A percentile compares a stretch with the other conserved stretches of the same genome.
Conservation (phyloP, 2,329 filamentous ascomycete genomes). For the Drechslera avenae region DNA sequence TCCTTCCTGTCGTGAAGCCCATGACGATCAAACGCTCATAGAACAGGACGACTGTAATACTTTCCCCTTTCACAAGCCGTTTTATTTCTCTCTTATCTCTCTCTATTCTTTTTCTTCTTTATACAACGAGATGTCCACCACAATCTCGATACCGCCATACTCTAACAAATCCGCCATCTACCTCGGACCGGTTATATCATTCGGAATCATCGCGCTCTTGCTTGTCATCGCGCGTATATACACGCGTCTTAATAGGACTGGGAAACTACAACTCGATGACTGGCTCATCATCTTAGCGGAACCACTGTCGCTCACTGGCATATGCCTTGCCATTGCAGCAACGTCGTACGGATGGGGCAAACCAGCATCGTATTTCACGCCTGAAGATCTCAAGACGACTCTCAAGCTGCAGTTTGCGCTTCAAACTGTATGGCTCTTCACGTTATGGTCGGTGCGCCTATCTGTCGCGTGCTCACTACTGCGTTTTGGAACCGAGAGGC, state of each 20-base stretch:
- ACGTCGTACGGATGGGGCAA: constrained; percentile 33
- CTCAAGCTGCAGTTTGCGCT: constrained; percentile 33
- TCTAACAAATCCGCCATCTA: constrained; percentile 30
- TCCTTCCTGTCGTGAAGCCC: background rate
- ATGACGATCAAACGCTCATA: constrained; percentile 1
- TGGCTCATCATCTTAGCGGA: constrained; percentile 35
- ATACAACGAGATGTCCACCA: constrained; percentile 8
- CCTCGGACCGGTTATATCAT: constrained; percentile 26
- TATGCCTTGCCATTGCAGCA: constrained; percentile 22
- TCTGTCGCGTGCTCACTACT: constrained; percentile 35
- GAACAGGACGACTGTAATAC: constrained; percentile 5
- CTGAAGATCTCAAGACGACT: constrained; percentile 12
- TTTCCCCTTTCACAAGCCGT: background rate
- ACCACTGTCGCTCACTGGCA: constrained; percentile 23
- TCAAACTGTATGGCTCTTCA: constrained; percentile 33
- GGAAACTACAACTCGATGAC: constrained; percentile 29
- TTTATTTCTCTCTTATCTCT: too few relatives aligned
- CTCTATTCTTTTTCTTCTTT: too few relatives aligned
- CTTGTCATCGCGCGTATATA: constrained; percentile 30
- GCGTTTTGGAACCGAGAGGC: constrained; percentile 24
- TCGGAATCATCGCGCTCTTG: constrained; percentile 24
- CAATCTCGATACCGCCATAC: constrained; percentile 14
- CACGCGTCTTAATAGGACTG: constrained; percentile 25
- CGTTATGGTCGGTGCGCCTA: constrained; percentile 28
- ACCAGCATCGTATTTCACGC: constrained; percentile 23